A percentile compares a stretch with the other conserved stretches of the same genome.
phyloP scores from a whole-genome alignment of 805 yeast species.

The Schwanniomyces vanrijiae region DNA sequence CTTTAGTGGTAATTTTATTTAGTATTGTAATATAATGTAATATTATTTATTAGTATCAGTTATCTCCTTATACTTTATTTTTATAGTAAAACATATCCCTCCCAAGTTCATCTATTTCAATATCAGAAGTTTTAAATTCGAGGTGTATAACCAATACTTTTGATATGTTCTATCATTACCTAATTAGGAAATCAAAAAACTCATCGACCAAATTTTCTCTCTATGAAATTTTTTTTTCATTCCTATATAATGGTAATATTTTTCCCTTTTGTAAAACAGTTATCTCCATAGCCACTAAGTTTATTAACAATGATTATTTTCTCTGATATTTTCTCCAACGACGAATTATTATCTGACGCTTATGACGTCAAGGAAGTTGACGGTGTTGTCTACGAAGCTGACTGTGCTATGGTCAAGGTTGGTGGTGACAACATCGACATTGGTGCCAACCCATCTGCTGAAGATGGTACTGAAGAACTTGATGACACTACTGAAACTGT shows the following conservation, averaged over 20 bases:
- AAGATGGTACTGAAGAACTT: slow-evolving; percentile 79
- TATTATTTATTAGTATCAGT: not conserved
- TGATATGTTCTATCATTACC: not conserved
- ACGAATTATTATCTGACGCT: slow-evolving; percentile 96
- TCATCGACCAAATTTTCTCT: not conserved
- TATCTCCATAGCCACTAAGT: not conserved
- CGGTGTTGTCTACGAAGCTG: slow-evolving; percentile 92
- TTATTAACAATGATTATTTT: slow-evolving; percentile 38
- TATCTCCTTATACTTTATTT: too few relatives aligned
- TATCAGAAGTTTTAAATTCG: too few relatives aligned
- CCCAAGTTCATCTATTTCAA: too few relatives aligned
- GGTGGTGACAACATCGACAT: slow-evolving; percentile 93
- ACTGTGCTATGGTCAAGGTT: slow-evolving; percentile 89
- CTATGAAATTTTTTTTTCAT: not conserved
- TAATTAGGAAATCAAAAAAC: slow-evolving; percentile 1
- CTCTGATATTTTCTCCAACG: slow-evolving; percentile 84
- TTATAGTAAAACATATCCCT: too few relatives aligned
- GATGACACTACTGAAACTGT: slow-evolving; percentile 89
- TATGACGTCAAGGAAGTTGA: slow-evolving; percentile 87
- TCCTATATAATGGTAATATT: not conserved
- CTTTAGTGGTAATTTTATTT: slow-evolving; percentile 14
- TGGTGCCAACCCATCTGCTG: slow-evolving; percentile 99
- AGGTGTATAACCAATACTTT: too few relatives aligned
- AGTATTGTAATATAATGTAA: not conserved
- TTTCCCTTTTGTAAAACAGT: not conserved